phyloP scores from a whole-genome alignment of 441 rosid species.

The Aleurites moluccanus region DNA sequence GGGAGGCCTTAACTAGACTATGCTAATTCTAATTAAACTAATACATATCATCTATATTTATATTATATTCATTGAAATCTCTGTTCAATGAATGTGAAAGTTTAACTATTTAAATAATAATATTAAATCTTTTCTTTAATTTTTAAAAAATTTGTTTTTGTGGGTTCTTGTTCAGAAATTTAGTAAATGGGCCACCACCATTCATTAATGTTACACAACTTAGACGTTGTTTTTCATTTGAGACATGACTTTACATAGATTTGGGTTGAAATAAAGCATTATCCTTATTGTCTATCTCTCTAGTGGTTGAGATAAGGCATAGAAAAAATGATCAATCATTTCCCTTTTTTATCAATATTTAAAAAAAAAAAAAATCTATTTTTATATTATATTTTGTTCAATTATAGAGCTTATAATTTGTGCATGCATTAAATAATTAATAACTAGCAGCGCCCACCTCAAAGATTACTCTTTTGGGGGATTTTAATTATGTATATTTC shows the following conservation, averaged over 20 bases:
- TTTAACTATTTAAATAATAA: neutral
- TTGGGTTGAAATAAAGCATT: conserved; percentile 14
- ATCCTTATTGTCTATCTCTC: conserved; percentile 23
- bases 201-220: conserved; percentile 30
- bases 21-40: neutral
- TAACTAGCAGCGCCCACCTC: conserved; percentile 10
- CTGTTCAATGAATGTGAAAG: neutral
- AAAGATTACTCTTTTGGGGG: neutral
- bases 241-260: conserved; percentile 25
- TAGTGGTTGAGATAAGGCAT: conserved; percentile 23
- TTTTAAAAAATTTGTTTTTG: too few relatives aligned
- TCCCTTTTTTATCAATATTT: neutral
- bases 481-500: neutral
- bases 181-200: conserved; percentile 25
- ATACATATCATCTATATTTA: too few relatives aligned
- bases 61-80: neutral
- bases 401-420: conserved; percentile 1
- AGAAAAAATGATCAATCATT: neutral
- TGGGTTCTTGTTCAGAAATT: neutral
- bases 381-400: neutral
- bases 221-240: conserved; percentile 20
- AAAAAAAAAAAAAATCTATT: too few relatives aligned
- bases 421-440: conserved; percentile 1
- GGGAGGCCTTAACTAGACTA: conserved; percentile 30
- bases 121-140: neutral